phyloP scores from a whole-genome alignment of 768 basidiomycete genomes.

The Suillus spraguei region DNA sequence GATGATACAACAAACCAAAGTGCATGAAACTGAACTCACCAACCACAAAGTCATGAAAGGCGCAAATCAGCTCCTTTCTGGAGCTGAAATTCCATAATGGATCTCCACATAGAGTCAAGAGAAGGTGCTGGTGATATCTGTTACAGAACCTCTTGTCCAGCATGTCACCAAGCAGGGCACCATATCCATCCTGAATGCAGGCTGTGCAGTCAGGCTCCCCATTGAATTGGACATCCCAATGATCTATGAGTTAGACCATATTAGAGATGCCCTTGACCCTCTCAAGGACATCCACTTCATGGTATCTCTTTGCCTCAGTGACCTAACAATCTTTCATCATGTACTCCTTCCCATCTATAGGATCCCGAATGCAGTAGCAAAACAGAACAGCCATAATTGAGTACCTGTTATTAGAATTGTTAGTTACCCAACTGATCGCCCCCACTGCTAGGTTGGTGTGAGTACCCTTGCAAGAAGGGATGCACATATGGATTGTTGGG shows the following conservation, averaged over 20 bases:
- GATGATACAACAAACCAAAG: not conserved
- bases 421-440: not conserved
- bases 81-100: not conserved
- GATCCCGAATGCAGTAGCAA: not conserved
- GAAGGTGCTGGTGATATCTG: not conserved
- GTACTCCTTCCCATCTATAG: not conserved
- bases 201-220: not conserved
- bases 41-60: slow-evolving; percentile 10
- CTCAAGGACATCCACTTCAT: not conserved
- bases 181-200: not conserved
- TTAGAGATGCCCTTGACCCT: not conserved
- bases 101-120: not conserved
- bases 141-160: not conserved
- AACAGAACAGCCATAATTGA: not conserved
- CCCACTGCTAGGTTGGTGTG: not conserved
- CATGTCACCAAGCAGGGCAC: not conserved
- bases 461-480: not conserved
- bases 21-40: not conserved
- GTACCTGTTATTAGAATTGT: not conserved
- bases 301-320: not conserved
- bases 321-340: not conserved
- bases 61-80: slow-evolving; percentile 9
- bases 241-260: not conserved
- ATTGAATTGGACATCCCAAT: not conserved
- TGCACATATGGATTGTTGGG: not conserved